Base-by-base conservation (phyloP, 192 early-diverging fungal genomes). In the Coemansia sp. region DNA sequence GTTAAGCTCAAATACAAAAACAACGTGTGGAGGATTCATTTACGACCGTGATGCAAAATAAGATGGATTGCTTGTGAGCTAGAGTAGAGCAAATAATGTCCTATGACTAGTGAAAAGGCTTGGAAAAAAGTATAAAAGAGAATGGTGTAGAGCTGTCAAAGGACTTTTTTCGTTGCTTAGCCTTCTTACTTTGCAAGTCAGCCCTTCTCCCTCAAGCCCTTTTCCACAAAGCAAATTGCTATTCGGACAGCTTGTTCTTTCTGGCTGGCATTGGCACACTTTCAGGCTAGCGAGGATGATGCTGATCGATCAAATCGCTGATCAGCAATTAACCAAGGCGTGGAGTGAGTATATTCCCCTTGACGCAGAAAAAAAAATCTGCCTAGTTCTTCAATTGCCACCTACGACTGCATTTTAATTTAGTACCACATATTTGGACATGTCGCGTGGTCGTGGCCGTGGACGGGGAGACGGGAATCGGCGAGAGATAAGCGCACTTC, bases 371-470 rank as follows among this genome's bases (percentile, higher is more conserved):
- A 52, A 28, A 12, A 25, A 18, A 13, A 16, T 25, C 23, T 26
- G 9, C 11, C 42, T 20, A 21, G 42, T 6, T 61, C n/a, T 42
- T 25, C 25, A 12, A 37, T 64, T 50, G 8, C 4, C 34, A 1
- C 10, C 36, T 36, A 3, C 31, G 2, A 31, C 31, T 31, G 31
- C 31, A 31, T 31, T 48, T 16, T 37, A 58, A 20, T 45, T 34
- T 20, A 20, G 16, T 2, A 16, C 28, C 1, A 68, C n/a, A 42
- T 18, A 67, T 21, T 2, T 38, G 35, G 21, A 59, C 50, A 72
- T 72, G 70, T 72, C 70, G 18, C 69, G 72, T 41, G 79, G 79
- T 56, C 62, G 66, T 48, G 76, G 76, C 16, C 76, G 76, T 31
- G 76, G 76, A 23, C 31, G 31, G 31, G 79, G 79, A 16, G 80